phyloP scores from a whole-genome alignment of 371 early-diverging fungal genomes.

The Vairimorpha necatrix region DNA sequence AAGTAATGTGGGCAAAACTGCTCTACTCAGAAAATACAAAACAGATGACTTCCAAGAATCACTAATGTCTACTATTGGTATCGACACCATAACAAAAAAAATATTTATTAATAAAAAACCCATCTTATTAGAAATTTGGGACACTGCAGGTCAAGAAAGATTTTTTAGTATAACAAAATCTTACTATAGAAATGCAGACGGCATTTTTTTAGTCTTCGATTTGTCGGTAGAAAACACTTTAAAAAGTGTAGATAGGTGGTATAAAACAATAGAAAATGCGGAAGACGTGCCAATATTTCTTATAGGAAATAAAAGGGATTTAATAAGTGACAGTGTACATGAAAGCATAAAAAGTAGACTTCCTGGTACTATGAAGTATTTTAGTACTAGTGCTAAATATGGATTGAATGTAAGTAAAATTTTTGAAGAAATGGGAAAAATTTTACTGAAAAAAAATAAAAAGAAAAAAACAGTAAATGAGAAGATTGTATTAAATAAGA shows the following conservation, averaged over 20 bases:
- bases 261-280: conserved; percentile 89
- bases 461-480: not conserved
- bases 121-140: conserved; percentile 99
- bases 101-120: conserved; percentile 87
- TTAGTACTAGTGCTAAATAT: conserved; percentile 84
- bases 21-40: conserved; percentile 72
- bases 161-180: conserved; percentile 66
- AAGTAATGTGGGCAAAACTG: conserved; percentile 64
- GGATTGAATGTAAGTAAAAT: conserved; percentile 75
- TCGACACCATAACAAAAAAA: conserved; percentile 89
- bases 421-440: conserved; percentile 53
- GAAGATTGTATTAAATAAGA: not conserved
- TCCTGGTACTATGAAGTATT: conserved; percentile 73
- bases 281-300: conserved; percentile 92
- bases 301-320: conserved; percentile 98
- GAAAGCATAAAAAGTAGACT: conserved; percentile 68
- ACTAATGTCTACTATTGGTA: conserved; percentile 99
- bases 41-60: conserved; percentile 89
- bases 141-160: conserved; percentile 71
- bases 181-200: conserved; percentile 97
- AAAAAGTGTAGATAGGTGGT: conserved; percentile 77
- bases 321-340: conserved; percentile 68
- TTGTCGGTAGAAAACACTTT: conserved; percentile 92
- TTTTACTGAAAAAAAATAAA: conserved; percentile 60
- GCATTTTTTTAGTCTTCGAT: conserved; percentile 94